A percentile compares a stretch with the other conserved stretches of the same genome.
Conservation (phyloP, 768 basidiomycete species). For the Boletus subcaerulescens region DNA sequence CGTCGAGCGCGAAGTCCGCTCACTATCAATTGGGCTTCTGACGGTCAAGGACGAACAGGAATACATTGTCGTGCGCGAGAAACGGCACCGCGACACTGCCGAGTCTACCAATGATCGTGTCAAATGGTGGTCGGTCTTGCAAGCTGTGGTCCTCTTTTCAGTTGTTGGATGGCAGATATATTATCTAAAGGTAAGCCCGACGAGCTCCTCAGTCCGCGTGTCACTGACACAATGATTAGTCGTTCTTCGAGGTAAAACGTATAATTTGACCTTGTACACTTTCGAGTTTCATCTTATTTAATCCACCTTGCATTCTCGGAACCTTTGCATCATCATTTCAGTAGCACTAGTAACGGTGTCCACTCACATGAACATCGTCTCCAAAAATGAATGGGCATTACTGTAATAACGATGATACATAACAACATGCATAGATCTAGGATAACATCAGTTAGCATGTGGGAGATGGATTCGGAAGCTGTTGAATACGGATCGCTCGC, state of each 20-base stretch:
- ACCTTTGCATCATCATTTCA: background rate
- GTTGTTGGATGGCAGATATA: conserved; percentile 98
- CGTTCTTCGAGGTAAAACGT: conserved; percentile 90
- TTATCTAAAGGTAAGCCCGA: conserved; percentile 74
- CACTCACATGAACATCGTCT: background rate
- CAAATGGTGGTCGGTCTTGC: conserved; percentile 98
- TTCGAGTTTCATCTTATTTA: background rate
- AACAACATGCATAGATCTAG: conserved; percentile 27
- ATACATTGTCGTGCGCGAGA: conserved; percentile 94
- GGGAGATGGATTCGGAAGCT: background rate
- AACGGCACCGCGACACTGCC: conserved; percentile 89
- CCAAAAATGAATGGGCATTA: conserved; percentile 10
- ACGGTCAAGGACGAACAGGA: conserved; percentile 98
- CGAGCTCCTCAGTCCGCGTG: background rate
- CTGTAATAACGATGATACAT: conserved; percentile 14
- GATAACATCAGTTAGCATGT: conserved; percentile 26
- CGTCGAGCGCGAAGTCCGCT: conserved; percentile 92
- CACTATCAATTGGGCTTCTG: conserved; percentile 73
- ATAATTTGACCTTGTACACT: conserved; percentile 54
- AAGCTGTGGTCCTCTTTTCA: conserved; percentile 79
- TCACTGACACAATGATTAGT: conserved; percentile 37
- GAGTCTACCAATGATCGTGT: conserved; percentile 93
- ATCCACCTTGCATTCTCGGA: background rate
- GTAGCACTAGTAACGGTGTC: background rate
- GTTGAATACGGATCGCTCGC: background rate